Percentiles rank a stretch among this genome's conserved stretches.
Evolutionary conservation across 768 basidiomycete genomes (phyloP).

Genomic region (Boletus sp.): DNA sequence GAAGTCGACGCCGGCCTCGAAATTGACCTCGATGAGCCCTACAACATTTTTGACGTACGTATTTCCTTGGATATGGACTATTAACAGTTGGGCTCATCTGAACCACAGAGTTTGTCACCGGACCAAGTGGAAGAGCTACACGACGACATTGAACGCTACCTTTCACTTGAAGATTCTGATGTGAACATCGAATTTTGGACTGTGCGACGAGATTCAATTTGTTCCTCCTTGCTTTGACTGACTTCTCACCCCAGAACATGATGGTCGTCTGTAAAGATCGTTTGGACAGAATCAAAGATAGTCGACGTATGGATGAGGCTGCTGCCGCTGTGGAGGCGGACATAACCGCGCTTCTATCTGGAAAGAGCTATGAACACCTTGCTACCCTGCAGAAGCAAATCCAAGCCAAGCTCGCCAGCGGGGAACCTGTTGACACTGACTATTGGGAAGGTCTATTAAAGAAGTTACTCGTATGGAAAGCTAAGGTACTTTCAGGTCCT

Average conservation of each 20-base stretch:
- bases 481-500: slow-evolving; percentile 59
- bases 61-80: not conserved
- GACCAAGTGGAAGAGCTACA: slow-evolving; percentile 92
- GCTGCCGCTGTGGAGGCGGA: slow-evolving; percentile 82
- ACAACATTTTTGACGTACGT: slow-evolving; percentile 92
- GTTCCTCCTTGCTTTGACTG: not conserved
- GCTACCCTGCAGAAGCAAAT: slow-evolving; percentile 80
- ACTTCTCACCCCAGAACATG: slow-evolving; percentile 68
- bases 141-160: slow-evolving; percentile 90
- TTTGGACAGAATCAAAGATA: slow-evolving; percentile 69
- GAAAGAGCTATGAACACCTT: slow-evolving; percentile 86
- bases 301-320: slow-evolving; percentile 61
- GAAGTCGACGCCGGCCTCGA: slow-evolving; percentile 89
- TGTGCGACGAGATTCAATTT: slow-evolving; percentile 41
- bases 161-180: slow-evolving; percentile 80
- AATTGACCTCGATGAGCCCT: slow-evolving; percentile 98
- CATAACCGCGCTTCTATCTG: slow-evolving; percentile 74
- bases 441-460: slow-evolving; percentile 96
- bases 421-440: slow-evolving; percentile 94
- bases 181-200: slow-evolving; percentile 98
- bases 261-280: slow-evolving; percentile 94
- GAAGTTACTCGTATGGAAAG: slow-evolving; percentile 94
- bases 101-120: slow-evolving; percentile 70
- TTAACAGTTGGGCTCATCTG: not conserved
- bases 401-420: slow-evolving; percentile 83